Base-by-base conservation (phyloP, 371 early-diverging fungal species). In the Rhizopus sp. region DNA sequence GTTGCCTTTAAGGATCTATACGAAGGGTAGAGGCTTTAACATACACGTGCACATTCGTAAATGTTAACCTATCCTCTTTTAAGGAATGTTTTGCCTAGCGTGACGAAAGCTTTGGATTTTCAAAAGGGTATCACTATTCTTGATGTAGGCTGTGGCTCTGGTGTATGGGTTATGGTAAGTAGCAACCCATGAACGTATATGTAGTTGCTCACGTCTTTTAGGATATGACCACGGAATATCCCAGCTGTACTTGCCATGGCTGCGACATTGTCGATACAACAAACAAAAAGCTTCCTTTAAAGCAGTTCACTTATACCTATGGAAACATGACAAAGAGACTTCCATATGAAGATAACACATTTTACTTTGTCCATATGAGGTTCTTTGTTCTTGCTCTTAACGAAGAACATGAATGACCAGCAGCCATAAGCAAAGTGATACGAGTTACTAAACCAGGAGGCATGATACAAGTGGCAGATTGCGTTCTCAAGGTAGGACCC, bases 81-180 rank as follows among this genome's bases (percentile, higher is more conserved):
- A 41, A 58, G 50, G 30, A 50, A 57, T 51, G 0, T 51, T 12
- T 29, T 42, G 12, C 23, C 44, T 17, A 29, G 50, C 44, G 38
- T 59, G 29, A 15, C 12, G 9, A 29, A 44, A 2, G 17, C 40
- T 15, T 2, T 52, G 10, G 40, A 41, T 30, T 52, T 59, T 30
- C 15, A 55, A 45, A n/a, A 58, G 13, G 60, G 46, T 15, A 50
- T 52, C 4, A 52, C 68, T 31, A 65, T 79, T 1, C 62, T 80
- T 4, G 81, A 78, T 55, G 70, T 81, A n/a, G 81, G 81, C 10
- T 81, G 78, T 57, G 81, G 77, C 0, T 76, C 77, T n/a, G 84
- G 84, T 9, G 75, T 80, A 12, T 83, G 84, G 84, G 63, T 78
- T 31, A 64, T 81, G 69, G 79, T 62, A 68, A 38, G 29, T 29